phyloP scores from a whole-genome alignment of 2,329 filamentous ascomycete species.

The Fusarium gaditjirri region DNA sequence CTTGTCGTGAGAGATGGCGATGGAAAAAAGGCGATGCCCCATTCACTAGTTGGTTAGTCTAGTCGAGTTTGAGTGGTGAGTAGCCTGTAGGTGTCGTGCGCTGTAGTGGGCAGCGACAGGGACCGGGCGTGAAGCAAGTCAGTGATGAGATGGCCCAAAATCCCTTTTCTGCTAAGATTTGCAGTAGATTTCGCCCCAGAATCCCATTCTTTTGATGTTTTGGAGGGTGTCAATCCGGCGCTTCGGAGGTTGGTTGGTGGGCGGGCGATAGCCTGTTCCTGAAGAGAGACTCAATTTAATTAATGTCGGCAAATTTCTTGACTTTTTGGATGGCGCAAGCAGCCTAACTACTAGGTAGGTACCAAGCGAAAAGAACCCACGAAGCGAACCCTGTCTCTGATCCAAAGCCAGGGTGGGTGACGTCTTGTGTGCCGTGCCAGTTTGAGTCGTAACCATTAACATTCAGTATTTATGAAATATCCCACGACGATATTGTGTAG shows the following conservation, averaged over 20 bases:
- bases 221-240: constrained; percentile 38
- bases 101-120: constrained; percentile 40
- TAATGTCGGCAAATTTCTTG: constrained; percentile 18
- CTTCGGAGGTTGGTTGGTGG: constrained; percentile 11
- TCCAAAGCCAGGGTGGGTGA: constrained; percentile 38
- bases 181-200: constrained; percentile 44
- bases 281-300: neutral
- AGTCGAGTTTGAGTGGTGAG: neutral
- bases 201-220: constrained; percentile 23
- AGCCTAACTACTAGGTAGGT: constrained; percentile 15
- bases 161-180: constrained; percentile 46
- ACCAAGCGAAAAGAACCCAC: constrained; percentile 20
- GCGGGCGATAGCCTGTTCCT: neutral
- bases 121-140: constrained; percentile 44
- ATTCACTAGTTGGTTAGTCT: constrained; percentile 35
- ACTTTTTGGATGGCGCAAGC: constrained; percentile 40
- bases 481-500: constrained; percentile 19
- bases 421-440: constrained; percentile 17
- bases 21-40: constrained; percentile 39
- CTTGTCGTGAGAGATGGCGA: constrained; percentile 35
- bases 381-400: constrained; percentile 33
- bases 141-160: constrained; percentile 40
- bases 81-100: constrained; percentile 8
- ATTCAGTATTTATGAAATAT: neutral
- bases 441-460: neutral